Evolutionary conservation across 768 basidiomycete species (phyloP), one percentile per base, ranked within the genome.

Genomic region (Boletus vinaceobasis): DNA sequence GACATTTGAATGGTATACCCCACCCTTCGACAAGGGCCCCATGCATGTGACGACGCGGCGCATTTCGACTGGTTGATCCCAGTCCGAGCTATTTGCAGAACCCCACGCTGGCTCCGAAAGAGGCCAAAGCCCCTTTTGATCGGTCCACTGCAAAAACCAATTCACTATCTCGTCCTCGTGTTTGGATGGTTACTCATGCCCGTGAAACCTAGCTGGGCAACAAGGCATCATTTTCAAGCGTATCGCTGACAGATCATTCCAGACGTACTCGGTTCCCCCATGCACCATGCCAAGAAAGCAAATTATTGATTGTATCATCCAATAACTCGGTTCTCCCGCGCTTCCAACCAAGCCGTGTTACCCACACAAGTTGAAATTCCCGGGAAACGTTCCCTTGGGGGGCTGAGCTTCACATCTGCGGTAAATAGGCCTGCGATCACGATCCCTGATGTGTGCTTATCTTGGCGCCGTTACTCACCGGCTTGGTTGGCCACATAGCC

Each of bases 321-420:
- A 35, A 37, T 15, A 13, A 3, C 23, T 31, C 2, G 43, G 31
- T 26, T 43, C 40, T 39, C 7, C 15, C 48, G 45, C 46, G 27
- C 45, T 48, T 38, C 27, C 6, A 27, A 48, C 52, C 44, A 48
- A 47, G 44, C 32, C 27, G 27, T 23, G 13, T 37, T 48, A 43
- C 42, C 40, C 49, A 60, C 59, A 55, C 43, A 27, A 48, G 26
- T 38, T 44, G 53, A 54, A 52, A 54, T 53, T 50, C 19, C 49
- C 2, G n/a, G 17, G 29, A 32, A 46, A 46, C 29, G 23, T 49
- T 51, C 53, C 52, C 61, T 49, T 33, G 33, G 29, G 4, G 43
- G 42, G 32, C 55, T 8, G 54, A 64, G 43, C 39, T 53, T 43
- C 17, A 58, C 48, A 52, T 55, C 59, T 48, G 43, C 56, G 56